Evolutionary conservation across 2,329 filamentous ascomycete species (phyloP), one percentile per base, ranked within the genome.

Genomic region (Phialophora expanda): DNA sequence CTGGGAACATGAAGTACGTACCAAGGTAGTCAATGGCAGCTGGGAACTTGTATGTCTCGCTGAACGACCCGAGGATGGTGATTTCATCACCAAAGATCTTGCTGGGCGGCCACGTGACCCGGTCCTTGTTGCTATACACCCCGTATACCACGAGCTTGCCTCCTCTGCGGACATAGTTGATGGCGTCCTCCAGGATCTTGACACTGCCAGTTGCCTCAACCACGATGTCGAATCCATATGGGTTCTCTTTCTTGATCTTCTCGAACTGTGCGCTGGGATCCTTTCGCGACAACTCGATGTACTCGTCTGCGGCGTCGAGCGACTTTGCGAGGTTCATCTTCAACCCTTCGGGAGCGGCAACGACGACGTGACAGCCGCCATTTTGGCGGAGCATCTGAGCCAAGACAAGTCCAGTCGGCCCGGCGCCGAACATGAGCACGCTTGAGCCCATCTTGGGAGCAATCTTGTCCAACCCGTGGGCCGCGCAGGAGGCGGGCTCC

Each of bases 91-190:
- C 81, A 50, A 81, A 91, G 73, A 92, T 91, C 80, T 89, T 89
- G 75, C 84, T 83, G n/a, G 89, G 89, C 4, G 87, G 82, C 87
- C 89, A 90, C 3, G 84, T 82, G 32, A 92, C 88, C 56, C 84
- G 84, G 63, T 85, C 88, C 30, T 84, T 78, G 69, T 82, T 85
- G 69, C 85, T 80, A 75, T 91, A 92, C 28, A 92, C 89, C 56
- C 87, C 89, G 70, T 91, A 91, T 66, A 90, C 87, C 51, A 91
- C 86, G 34, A 91, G 80, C 75, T 89, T 91, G 63, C 89, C 89
- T 50, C 89, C 89, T 59, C 89, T 84, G 55, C 88, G 86, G 70
- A 90, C 87, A 75, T 90, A 91, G 78, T 90, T 83, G 76, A 92
- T 90, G 30, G 88, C 82, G 72, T 89, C 85, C 74, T 91, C 89